Percentiles rank a stretch among this genome's conserved stretches.
phyloP scores from a whole-genome alignment of 805 yeast species.

The Zygosaccharomyces lentus region DNA sequence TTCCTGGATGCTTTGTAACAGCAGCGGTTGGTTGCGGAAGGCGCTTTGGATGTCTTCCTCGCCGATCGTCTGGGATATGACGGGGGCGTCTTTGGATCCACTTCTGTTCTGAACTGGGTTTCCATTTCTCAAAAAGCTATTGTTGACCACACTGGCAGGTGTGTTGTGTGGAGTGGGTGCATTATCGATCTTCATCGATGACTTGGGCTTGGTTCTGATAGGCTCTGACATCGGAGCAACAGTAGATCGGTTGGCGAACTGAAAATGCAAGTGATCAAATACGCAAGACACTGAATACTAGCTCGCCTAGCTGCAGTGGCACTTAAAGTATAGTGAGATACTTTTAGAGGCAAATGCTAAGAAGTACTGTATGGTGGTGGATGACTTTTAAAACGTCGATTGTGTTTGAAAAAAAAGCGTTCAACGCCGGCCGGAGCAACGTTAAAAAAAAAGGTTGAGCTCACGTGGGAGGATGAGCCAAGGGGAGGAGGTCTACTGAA shows the following conservation, averaged over 20 bases:
- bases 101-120: slow-evolving; percentile 41
- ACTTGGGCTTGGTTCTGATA: slow-evolving; percentile 54
- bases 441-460: not conserved
- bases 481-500: not conserved
- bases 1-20: slow-evolving; percentile 84
- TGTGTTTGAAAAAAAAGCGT: not conserved
- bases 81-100: slow-evolving; percentile 9
- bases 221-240: slow-evolving; percentile 71
- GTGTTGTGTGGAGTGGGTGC: slow-evolving; percentile 99
- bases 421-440: not conserved
- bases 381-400: not conserved
- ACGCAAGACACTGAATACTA: not conserved
- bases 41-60: slow-evolving; percentile 54
- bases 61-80: slow-evolving; percentile 62
- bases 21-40: slow-evolving; percentile 72
- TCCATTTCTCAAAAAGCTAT: slow-evolving; percentile 58
- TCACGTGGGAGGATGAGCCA: not conserved
- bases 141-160: slow-evolving; percentile 76
- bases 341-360: not conserved
- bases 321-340: not conserved
- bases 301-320: not conserved
- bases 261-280: not conserved
- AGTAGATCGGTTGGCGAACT: not conserved
- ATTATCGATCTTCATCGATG: slow-evolving; percentile 66
- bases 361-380: not conserved